Conservation (phyloP, 2,329 filamentous ascomycete genomes). For the Stachybotrys chartarum region DNA sequence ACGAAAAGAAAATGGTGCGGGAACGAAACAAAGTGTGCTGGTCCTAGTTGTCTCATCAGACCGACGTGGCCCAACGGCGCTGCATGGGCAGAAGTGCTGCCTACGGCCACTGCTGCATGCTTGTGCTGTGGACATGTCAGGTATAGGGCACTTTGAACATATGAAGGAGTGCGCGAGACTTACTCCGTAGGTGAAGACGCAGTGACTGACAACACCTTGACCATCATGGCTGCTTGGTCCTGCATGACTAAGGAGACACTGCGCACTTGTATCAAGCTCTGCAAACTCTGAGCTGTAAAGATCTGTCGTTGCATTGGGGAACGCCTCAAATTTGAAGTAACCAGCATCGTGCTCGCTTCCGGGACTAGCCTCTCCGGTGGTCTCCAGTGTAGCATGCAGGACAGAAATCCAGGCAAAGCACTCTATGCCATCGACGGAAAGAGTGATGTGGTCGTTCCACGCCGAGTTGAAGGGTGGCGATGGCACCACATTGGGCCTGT, state of each 20-base stretch:
- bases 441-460: constrained; percentile 39
- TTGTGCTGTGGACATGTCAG: not conserved
- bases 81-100: not conserved
- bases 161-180: constrained; percentile 6
- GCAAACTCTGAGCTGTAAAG: constrained; percentile 23
- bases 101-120: not conserved
- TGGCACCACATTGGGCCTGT: constrained; percentile 20
- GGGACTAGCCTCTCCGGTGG: constrained; percentile 19
- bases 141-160: not conserved
- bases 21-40: constrained; percentile 39
- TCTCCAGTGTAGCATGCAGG: constrained; percentile 33
- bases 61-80: constrained; percentile 22
- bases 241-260: constrained; percentile 36
- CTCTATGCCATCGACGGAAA: constrained; percentile 29
- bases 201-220: constrained; percentile 31
- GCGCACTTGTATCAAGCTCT: constrained; percentile 33
- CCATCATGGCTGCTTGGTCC: constrained; percentile 16
- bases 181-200: constrained; percentile 48
- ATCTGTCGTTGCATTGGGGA: constrained; percentile 30
- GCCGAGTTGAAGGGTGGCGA: constrained; percentile 38
- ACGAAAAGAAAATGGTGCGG: constrained; percentile 52
- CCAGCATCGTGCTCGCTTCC: constrained; percentile 10
- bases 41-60: constrained; percentile 33
- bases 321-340: constrained; percentile 29
- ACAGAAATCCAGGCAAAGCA: constrained; percentile 36